Evolutionary conservation across 306 rosid genomes (phyloP).

Genomic region (Phaseolus lunatus): DNA sequence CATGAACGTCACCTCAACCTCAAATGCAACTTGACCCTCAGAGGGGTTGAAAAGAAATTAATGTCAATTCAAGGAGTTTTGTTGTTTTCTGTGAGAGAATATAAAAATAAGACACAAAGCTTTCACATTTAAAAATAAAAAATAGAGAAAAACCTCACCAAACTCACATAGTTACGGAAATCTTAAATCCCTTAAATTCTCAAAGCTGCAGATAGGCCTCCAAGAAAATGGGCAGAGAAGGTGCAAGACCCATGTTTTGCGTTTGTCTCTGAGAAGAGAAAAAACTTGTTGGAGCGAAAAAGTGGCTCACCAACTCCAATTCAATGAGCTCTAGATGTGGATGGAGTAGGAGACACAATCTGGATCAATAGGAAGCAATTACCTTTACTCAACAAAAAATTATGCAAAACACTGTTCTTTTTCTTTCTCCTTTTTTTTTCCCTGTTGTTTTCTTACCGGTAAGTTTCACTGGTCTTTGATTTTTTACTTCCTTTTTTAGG

Average conservation of each 20-base stretch:
- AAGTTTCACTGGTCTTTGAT: neutral
- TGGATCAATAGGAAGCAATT: constrained; percentile 30
- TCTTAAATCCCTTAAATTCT: constrained; percentile 27
- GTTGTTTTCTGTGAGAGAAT: constrained; percentile 40
- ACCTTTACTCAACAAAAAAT: constrained; percentile 37
- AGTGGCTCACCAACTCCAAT: constrained; percentile 44
- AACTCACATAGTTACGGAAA: constrained; percentile 10
- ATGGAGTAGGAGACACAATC: constrained; percentile 27
- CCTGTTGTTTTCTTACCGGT: neutral
- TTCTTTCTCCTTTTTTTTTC: neutral
- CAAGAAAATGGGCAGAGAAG: constrained; percentile 51
- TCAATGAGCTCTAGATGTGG: constrained; percentile 25
- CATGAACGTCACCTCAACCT: constrained; percentile 48
- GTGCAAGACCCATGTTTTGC: constrained; percentile 28
- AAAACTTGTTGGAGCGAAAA: constrained; percentile 39
- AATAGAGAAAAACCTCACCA: constrained; percentile 22
- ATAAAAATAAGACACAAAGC: neutral
- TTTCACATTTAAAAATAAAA: neutral
- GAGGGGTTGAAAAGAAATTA: constrained; percentile 31
- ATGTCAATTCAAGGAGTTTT: constrained; percentile 44
- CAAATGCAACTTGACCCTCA: constrained; percentile 44
- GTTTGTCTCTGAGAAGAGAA: constrained; percentile 20
- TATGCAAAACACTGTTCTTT: constrained; percentile 41
- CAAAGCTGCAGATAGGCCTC: constrained; percentile 45
- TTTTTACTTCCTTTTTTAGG: neutral